These are phyloP conservation scores for Neurospora crassa DNA, from an alignment of 2,329 filamentous ascomycete species.

Conservation along the genomic window DNA sequence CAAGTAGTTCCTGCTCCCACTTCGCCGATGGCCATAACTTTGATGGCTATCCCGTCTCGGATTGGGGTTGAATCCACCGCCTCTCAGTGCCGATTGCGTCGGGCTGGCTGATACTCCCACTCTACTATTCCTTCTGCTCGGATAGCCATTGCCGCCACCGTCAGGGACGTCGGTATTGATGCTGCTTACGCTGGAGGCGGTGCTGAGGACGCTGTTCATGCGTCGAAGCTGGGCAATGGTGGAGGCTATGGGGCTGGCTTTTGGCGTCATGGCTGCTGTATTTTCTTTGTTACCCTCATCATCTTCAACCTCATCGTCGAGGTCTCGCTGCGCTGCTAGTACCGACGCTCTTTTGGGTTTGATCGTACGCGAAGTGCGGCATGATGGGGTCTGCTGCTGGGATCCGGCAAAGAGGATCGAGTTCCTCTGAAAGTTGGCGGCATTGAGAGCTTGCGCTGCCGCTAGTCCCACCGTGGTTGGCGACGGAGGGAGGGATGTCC, in stretches of 20 bases:
- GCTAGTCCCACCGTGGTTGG: not conserved
- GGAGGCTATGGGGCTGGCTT: constrained; percentile 17
- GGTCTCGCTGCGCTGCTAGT: not conserved
- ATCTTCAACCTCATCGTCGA: not conserved
- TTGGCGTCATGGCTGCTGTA: not conserved
- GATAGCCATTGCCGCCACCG: constrained; percentile 12
- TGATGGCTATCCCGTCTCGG: constrained; percentile 13
- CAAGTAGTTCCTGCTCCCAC: constrained; percentile 37
- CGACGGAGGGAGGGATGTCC: constrained; percentile 4
- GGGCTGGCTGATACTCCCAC: constrained; percentile 20
- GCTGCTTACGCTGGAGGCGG: constrained; percentile 9
- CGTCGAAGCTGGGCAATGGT: constrained; percentile 43
- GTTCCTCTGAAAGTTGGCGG: constrained; percentile 7
- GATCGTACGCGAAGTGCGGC: not conserved
- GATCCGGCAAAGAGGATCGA: constrained; percentile 1
- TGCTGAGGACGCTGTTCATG: constrained; percentile 44
- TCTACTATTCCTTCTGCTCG: not conserved
- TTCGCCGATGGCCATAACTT: constrained; percentile 9
- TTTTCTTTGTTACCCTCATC: not conserved
- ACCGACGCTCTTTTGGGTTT: not conserved
- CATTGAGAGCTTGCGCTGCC: constrained; percentile 7
- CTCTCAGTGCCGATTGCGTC: constrained; percentile 28
- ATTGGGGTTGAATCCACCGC: constrained; percentile 29
- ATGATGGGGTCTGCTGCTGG: constrained; percentile 4
- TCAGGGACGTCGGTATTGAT: constrained; percentile 1